Base-by-base conservation (phyloP, 371 early-diverging fungal genomes). In the Rhizopus microsporus region DNA sequence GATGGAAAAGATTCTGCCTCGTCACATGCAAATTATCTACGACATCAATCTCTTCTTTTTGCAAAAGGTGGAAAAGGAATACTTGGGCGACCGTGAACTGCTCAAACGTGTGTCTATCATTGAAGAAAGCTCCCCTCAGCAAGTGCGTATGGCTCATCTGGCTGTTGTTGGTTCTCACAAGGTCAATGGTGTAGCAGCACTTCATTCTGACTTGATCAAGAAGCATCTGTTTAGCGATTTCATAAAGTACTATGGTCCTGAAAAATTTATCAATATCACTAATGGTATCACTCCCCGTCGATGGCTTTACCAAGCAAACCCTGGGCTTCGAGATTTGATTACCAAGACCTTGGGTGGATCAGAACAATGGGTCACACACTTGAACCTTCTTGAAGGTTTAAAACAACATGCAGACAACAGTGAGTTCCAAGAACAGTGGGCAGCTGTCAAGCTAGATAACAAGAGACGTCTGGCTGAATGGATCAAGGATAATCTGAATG, bases 21-120 rank as follows among this genome's bases (percentile, higher is more conserved):
- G 96, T 57, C 94, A 93, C 71, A 85, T 96, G 93, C 86, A 90
- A 72, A 95, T 96, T 69, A 93, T 96, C 68, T 96, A 90, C 65
- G 96, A 95, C 70, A 90, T 96, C 82, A 96, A 96, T 69, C 75
- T 96, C 68, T 96, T 85, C 88, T 96, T 96, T 77, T 71, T 96
- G 63, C 96, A 96, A 78, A 77, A 80, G 51, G 93, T 96, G 13
- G 96, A 95, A 73, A 81, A 78, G 66, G 61, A 60, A 60, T 88
- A 74, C 75, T 91, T 93, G 15, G 83, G 81, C 51, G 94, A 96
- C 65, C 93, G 95, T 64, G 96, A 91, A 23, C 75, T 92, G n/a
- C 78, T 95, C 44, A 83, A 86, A 51, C 83, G 85, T 57, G 88
- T 95, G 76, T 95, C 96, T 15, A 88, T 93, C 74, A 95, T 95